Conservation (phyloP, 2,329 filamentous ascomycete species). For the Trichoderma semiorbis region DNA sequence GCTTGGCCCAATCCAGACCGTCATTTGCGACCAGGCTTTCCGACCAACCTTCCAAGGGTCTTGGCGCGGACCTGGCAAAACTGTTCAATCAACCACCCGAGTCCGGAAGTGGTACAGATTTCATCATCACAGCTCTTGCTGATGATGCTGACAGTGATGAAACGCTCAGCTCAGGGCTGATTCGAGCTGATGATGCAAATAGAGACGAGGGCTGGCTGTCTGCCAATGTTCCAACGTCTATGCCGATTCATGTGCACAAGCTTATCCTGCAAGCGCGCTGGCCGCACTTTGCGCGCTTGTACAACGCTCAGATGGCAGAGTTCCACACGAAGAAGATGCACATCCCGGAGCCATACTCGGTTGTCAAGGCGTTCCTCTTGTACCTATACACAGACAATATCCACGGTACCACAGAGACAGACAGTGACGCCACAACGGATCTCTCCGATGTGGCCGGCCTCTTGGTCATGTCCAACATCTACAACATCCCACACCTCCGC, state of each 20-base stretch:
- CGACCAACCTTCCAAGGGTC: conserved; percentile 59
- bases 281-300: conserved; percentile 93
- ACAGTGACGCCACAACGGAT: conserved; percentile 68
- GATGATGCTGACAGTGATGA: conserved; percentile 72
- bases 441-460: conserved; percentile 88
- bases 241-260: conserved; percentile 89
- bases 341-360: conserved; percentile 91
- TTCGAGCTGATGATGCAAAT: conserved; percentile 42
- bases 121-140: conserved; percentile 83
- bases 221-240: conserved; percentile 63
- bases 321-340: conserved; percentile 98
- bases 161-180: conserved; percentile 49
- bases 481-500: conserved; percentile 91
- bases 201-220: conserved; percentile 55
- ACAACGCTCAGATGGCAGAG: conserved; percentile 92
- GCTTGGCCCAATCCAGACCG: conserved; percentile 48
- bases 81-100: conserved; percentile 87
- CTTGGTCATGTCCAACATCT: conserved; percentile 96
- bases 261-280: conserved; percentile 92
- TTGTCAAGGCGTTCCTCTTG: conserved; percentile 91
- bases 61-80: conserved; percentile 80
- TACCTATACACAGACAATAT: conserved; percentile 98
- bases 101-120: conserved; percentile 81
- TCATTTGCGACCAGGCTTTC: conserved; percentile 45
- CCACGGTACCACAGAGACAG: conserved; percentile 47